Conservation (phyloP, 2,329 filamentous ascomycete species). For the Botrytis medusae region DNA sequence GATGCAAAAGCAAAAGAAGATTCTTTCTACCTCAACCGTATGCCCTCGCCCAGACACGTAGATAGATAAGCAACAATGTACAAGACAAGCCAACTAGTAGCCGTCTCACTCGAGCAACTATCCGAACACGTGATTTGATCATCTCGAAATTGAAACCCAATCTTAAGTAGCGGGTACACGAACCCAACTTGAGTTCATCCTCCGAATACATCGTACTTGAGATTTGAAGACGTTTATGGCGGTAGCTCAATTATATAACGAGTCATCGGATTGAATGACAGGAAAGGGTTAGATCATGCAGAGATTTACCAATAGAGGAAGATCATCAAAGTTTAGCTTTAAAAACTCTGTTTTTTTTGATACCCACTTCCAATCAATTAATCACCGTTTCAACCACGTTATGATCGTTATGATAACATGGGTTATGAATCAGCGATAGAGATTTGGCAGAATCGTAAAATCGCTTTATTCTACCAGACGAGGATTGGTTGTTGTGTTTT, state of each 20-base stretch:
- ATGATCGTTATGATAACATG: not conserved
- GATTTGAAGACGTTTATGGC: not conserved
- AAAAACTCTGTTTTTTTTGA: constrained; percentile 6
- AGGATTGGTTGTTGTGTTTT: not conserved
- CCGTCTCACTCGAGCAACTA: not conserved
- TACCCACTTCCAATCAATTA: constrained; percentile 11
- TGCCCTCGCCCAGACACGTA: not conserved
- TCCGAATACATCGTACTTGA: not conserved
- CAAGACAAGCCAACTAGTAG: not conserved
- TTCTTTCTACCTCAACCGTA: not conserved
- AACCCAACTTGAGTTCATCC: not conserved
- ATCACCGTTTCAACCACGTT: not conserved
- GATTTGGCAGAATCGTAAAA: not conserved
- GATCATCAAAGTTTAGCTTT: constrained; percentile 17
- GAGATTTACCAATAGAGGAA: constrained; percentile 18
- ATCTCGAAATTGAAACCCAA: not conserved
- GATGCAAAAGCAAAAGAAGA: not conserved
- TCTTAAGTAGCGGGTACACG: not conserved
- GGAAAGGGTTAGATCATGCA: constrained; percentile 5
- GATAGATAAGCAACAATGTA: not conserved
- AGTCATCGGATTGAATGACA: not conserved
- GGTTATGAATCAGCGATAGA: not conserved
- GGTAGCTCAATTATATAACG: not conserved
- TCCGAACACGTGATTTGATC: not conserved
- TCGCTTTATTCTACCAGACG: not conserved